Base-by-base conservation (phyloP, 2,329 filamentous ascomycete genomes). In the Sordariomycetes sp. region DNA sequence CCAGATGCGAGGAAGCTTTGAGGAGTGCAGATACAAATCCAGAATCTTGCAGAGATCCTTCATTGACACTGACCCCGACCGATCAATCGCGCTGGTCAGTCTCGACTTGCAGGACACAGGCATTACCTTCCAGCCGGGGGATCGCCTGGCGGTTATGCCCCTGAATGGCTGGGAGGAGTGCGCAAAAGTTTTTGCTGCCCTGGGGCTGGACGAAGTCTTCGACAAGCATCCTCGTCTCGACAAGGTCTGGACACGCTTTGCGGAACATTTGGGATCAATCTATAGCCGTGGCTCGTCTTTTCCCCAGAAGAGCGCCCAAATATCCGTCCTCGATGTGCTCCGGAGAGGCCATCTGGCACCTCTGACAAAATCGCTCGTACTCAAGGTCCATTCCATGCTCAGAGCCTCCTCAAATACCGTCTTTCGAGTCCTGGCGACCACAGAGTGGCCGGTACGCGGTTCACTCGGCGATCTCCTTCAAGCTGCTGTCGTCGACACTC, bases 141-240 rank as follows among this genome's bases (percentile, higher is more conserved):
- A 73, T 34, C 58, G 68, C 5, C 55, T 74, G 6, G 68, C 68
- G 0, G 53, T 74, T 3, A 72, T 73, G 68, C 68, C 68, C 0
- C 57, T 72, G 12, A 73, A 72, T 36, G 61, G 55, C 35, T 72
- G 67, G 69, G 60, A 63, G 8, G 69, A 73, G 43, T 70, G 66
- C 33, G 68, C 68, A 14, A 72, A 72, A 41, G 64, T 73, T 8
- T 67, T 64, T 3, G 61, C 67, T 1, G 67, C 67, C 0, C 54
- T 73, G 2, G 68, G 69, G 0, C 51, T 72, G 0, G 66, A 67
- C 21, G 48, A 57, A 3, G 58, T 63, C 37, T 55, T 73, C 2
- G 61, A 68, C n/a, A 46, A 55, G 7, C 45, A 52, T 0, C 53
- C 70, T 1, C 42, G 50, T 0, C 50, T 65, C 1, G 55, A 58